Percentiles rank a stretch among this genome's conserved stretches.
These are phyloP conservation scores for Brachypodium distachyon DNA, from an alignment of 202 grass and related monocot species.

Conservation along the genomic window DNA sequence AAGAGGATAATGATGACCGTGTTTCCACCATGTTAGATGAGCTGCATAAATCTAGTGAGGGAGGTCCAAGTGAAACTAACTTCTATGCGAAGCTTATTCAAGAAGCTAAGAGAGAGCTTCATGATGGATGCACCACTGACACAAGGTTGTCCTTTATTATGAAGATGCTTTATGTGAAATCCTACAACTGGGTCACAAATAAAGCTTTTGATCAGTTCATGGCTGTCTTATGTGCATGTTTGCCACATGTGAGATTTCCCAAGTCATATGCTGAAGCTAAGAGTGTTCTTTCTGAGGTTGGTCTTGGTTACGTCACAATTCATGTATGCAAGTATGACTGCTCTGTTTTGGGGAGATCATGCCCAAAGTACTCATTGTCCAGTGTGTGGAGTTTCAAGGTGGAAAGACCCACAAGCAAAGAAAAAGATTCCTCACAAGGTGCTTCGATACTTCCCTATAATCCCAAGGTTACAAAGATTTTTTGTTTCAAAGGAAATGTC, in stretches of 20 bases:
- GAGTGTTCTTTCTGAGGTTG: background rate
- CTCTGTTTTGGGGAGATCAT: background rate
- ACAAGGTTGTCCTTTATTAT: too few species aligned
- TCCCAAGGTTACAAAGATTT: too few species aligned
- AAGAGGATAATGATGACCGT: too few species aligned
- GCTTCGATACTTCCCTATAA: background rate
- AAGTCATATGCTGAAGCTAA: background rate
- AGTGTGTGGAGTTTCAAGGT: background rate
- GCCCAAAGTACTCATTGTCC: background rate
- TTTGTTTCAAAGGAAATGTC: background rate
- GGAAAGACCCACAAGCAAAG: background rate
- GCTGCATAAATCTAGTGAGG: too few species aligned
- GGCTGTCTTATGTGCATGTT: too few species aligned
- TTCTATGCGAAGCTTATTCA: background rate
- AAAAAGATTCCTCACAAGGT: background rate
- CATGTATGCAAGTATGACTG: background rate
- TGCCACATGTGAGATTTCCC: too few species aligned
- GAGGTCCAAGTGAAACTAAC: background rate
- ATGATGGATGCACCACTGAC: too few species aligned
- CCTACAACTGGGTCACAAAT: too few species aligned
- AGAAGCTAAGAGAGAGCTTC: too few species aligned
- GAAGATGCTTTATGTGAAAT: too few species aligned
- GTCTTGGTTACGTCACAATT: background rate
- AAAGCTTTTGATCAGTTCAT: too few species aligned
- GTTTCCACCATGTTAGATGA: too few species aligned